phyloP scores from a whole-genome alignment of 192 early-diverging fungal genomes.

The Coemansia sp. region DNA sequence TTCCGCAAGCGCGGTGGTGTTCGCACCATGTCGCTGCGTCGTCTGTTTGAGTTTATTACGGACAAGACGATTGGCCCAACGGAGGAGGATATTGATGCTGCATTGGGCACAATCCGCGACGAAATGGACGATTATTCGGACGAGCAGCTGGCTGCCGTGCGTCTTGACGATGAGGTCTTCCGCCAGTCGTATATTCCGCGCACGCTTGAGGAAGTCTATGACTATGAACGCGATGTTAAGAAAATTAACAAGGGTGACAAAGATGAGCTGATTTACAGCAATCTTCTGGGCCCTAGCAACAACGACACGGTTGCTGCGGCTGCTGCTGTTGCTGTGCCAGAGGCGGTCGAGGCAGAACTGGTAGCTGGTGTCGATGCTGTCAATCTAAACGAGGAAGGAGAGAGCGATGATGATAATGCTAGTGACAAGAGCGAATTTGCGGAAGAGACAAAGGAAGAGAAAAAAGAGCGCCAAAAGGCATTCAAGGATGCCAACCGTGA shows the following conservation, averaged over 20 bases:
- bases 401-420: slow-evolving; percentile 46
- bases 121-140: slow-evolving; percentile 44
- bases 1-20: slow-evolving; percentile 75
- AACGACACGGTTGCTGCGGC: slow-evolving; percentile 9
- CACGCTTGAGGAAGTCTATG: slow-evolving; percentile 86
- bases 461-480: slow-evolving; percentile 84
- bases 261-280: slow-evolving; percentile 58
- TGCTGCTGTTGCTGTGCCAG: background rate
- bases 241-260: slow-evolving; percentile 71
- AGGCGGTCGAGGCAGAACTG: background rate
- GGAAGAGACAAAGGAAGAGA: slow-evolving; percentile 84
- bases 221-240: slow-evolving; percentile 80
- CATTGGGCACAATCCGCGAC: slow-evolving; percentile 63
- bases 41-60: slow-evolving; percentile 89
- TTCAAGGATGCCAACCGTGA: slow-evolving; percentile 90
- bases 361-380: slow-evolving; percentile 2
- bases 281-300: slow-evolving; percentile 58
- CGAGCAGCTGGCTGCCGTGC: slow-evolving; percentile 55
- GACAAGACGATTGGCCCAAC: slow-evolving; percentile 58
- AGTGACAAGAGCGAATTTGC: slow-evolving; percentile 59
- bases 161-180: slow-evolving; percentile 88
- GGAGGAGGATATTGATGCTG: slow-evolving; percentile 67
- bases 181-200: slow-evolving; percentile 88
- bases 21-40: slow-evolving; percentile 73
- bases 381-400: background rate